Evolutionary conservation across 257 asterid genomes (phyloP), one percentile per base, ranked within the genome.

Genomic region (Solanum chilense): DNA sequence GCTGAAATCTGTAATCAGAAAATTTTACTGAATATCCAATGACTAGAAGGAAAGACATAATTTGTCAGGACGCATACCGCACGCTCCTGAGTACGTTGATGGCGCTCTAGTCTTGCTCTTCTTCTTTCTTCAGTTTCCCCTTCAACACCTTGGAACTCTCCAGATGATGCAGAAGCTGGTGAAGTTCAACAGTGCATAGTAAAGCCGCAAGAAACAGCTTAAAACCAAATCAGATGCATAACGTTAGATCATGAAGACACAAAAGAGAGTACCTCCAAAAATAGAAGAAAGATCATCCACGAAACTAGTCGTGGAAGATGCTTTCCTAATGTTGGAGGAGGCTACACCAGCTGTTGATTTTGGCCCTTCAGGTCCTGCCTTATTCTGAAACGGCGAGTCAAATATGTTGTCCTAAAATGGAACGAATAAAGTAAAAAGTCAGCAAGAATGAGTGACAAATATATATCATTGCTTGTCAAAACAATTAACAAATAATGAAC

Each of bases 101-200:
- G 93, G 73, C 99, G 98, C 2, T 97, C 99, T 91, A 93, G 74
- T 91, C 99, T 93, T 75, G 99, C 98, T 90, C 96, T 91, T 92
- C 99, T 92, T 93, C 99, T 93, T 86, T 97, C 99, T 64, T 95
- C 99, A 80, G 94, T 92, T 95, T 97, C 99, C 90, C 99, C 99
- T 78, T 95, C 97, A 92, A 95, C 92, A 66, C 96, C 98, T 83
- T 94, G 98, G 91, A 97, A 97, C 13, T 89, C 95, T 92, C 96
- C 98, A 88, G 99, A 89, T 88, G 95, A 86, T 62, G 98, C 90
- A 89, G 96, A 91, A 87, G 92, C 99, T 95, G 90, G 88, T 82
- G 87, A 88, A 88, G 89, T 85, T 56, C 69, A 75, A 82, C 89
- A 85, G 89, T 85, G 13, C 84, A 90, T n/a, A 89, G 12, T 84